A percentile compares a stretch with the other conserved stretches of the same genome.
These are phyloP conservation scores for Moesziomyces globuligerus DNA, from an alignment of 1,284 basidiomycete genomes.

Conservation along the genomic window DNA sequence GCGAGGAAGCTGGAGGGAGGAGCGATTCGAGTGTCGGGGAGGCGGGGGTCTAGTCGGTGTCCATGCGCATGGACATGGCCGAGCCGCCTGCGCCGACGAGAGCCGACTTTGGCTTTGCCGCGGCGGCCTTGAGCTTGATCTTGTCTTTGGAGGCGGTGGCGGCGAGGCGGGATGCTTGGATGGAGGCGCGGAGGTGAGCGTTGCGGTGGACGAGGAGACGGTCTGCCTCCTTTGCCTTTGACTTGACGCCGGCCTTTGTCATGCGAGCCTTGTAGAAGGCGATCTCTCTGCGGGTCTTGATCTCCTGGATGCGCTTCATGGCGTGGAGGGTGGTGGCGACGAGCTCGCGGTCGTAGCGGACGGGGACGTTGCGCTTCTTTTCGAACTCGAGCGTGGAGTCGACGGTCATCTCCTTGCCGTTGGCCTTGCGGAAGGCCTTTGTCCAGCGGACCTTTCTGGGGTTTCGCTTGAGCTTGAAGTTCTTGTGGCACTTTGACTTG, in stretches of 20 bases:
- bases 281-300: constrained; percentile 87
- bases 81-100: constrained; percentile 48
- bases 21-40: not conserved
- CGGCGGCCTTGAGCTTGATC: constrained; percentile 52
- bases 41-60: constrained; percentile 36
- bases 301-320: constrained; percentile 94
- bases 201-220: constrained; percentile 61
- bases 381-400: constrained; percentile 99
- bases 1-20: constrained; percentile 10
- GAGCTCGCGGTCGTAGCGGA: constrained; percentile 95
- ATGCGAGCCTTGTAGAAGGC: constrained; percentile 78
- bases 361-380: constrained; percentile 96
- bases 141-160: constrained; percentile 42
- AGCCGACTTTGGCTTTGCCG: constrained; percentile 51
- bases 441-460: constrained; percentile 99
- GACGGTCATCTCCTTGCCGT: constrained; percentile 99
- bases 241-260: constrained; percentile 61
- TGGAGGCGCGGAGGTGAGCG: constrained; percentile 57
- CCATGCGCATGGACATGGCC: constrained; percentile 57
- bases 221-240: constrained; percentile 57
- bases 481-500: constrained; percentile 68
- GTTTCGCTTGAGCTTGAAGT: constrained; percentile 95
- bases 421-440: constrained; percentile 98
- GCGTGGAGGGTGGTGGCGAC: constrained; percentile 94
- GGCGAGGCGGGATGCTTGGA: constrained; percentile 35